phyloP scores from a whole-genome alignment of 768 basidiomycete species.

The Russula vinacea region DNA sequence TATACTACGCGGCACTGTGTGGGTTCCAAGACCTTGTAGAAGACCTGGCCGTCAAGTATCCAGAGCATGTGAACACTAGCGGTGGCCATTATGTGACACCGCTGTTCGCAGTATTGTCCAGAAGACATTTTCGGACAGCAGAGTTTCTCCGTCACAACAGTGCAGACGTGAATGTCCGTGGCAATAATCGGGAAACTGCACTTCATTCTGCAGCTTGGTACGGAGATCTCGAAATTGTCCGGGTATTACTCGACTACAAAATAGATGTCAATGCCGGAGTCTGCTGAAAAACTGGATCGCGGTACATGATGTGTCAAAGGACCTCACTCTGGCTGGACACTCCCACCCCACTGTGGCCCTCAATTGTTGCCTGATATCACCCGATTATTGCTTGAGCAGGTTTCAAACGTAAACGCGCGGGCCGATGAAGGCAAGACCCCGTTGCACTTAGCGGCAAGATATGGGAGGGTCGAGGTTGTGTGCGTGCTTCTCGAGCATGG shows the following conservation, averaged over 20 bases:
- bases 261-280: not conserved
- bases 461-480: not conserved
- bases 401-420: not conserved
- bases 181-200: fast-evolving
- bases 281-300: not conserved
- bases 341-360: no score
- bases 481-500: not conserved
- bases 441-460: not conserved
- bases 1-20: not conserved
- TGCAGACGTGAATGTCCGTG: not conserved
- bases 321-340: no score
- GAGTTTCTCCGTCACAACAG: not conserved
- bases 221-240: not conserved
- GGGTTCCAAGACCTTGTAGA: not conserved
- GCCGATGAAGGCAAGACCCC: not conserved
- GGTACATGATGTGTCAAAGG: not conserved
- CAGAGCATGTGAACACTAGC: not conserved
- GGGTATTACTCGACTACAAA: not conserved
- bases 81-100: not conserved
- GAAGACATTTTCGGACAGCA: not conserved
- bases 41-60: not conserved
- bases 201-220: not conserved
- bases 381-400: not conserved
- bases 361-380: not conserved
- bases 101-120: not conserved